Base-by-base conservation (phyloP, 257 asterid species). In the Solanum verrucosum region DNA sequence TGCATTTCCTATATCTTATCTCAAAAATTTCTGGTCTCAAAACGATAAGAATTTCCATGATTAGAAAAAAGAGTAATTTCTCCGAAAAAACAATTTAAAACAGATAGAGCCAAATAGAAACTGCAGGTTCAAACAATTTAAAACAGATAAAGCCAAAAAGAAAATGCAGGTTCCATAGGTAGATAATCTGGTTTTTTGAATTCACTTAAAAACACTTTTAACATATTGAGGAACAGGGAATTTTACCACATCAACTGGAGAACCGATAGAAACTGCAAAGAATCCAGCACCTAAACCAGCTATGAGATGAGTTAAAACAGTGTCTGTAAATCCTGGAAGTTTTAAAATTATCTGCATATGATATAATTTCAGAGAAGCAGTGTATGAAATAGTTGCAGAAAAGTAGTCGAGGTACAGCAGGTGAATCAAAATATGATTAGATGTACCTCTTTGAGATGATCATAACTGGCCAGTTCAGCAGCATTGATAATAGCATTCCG, bases 221-320 rank as follows among this genome's bases (percentile, higher is more conserved):
- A 75, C 29, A 38, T 35, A 75, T 12, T 75, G 52, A 35, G 52
- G n/a, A 75, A 44, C 60, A 38, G 34, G 88, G 81, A 44, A 78
- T 52, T 59, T 78, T 95, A 95, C 99, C 96, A 96, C 98, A 85
- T 96, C 99, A 87, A 96, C 92, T 85, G 99, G 98, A 87, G 99
- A 96, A 90, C 99, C 99, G 83, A 96, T 91, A 89, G 95, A 94
- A 92, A 95, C 99, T 86, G 98, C 99, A 92, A 96, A 96, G 89
- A 96, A 95, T 33, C 99, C 99, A 73, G 99, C 99, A 89, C 98
- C 99, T 88, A 94, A 90, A 90, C 99, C 99, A 91, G 98, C 98
- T 86, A 96, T 91, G 67, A 94, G 91, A 85, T 96, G 99, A 44
- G 98, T 95, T 90, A 94, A 89, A 87, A 91, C 90, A 91, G 87